These are phyloP conservation scores for Phialophora tarda DNA, from an alignment of 2,329 filamentous ascomycete species.

Conservation along the genomic window DNA sequence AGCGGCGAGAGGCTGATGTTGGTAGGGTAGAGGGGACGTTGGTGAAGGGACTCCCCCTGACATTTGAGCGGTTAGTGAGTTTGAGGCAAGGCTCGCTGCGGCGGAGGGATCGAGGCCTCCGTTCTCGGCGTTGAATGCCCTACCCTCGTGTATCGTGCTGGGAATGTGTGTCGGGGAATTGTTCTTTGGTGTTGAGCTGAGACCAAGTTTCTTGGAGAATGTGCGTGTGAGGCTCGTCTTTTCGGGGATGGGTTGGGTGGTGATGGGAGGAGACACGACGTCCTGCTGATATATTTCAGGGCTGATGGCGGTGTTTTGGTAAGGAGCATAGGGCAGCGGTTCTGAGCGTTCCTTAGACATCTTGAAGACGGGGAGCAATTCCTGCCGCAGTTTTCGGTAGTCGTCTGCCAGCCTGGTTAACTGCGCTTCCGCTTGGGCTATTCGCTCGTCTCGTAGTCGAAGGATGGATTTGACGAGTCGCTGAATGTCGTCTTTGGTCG, in stretches of 20 bases:
- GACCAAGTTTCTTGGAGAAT: conserved; percentile 74
- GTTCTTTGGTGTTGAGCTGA: conserved; percentile 71
- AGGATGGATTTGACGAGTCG: conserved; percentile 89
- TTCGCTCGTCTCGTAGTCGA: conserved; percentile 85
- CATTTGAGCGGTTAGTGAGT: conserved; percentile 69
- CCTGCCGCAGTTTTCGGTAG: conserved; percentile 85
- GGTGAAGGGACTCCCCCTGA: conserved; percentile 59
- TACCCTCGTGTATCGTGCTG: conserved; percentile 67
- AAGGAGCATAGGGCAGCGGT: conserved; percentile 70
- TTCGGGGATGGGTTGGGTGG: conserved; percentile 45
- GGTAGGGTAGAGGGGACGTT: conserved; percentile 51
- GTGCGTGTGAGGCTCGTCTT: conserved; percentile 68
- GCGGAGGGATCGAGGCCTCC: conserved; percentile 69
- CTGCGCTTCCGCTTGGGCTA: conserved; percentile 81
- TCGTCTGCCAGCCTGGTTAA: conserved; percentile 84
- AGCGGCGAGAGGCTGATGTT: conserved; percentile 52
- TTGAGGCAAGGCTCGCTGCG: conserved; percentile 71
- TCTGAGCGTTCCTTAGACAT: conserved; percentile 91
- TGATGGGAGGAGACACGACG: conserved; percentile 38
- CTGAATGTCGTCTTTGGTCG: conserved; percentile 91
- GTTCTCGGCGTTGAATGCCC: conserved; percentile 57
- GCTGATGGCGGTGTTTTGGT: conserved; percentile 37
- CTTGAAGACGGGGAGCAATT: conserved; percentile 86
- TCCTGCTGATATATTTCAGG: conserved; percentile 44
- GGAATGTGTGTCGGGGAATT: conserved; percentile 77